Evolutionary conservation across 2,329 filamentous ascomycete species (phyloP).

Genomic region (Hymenoscyphus repandus): DNA sequence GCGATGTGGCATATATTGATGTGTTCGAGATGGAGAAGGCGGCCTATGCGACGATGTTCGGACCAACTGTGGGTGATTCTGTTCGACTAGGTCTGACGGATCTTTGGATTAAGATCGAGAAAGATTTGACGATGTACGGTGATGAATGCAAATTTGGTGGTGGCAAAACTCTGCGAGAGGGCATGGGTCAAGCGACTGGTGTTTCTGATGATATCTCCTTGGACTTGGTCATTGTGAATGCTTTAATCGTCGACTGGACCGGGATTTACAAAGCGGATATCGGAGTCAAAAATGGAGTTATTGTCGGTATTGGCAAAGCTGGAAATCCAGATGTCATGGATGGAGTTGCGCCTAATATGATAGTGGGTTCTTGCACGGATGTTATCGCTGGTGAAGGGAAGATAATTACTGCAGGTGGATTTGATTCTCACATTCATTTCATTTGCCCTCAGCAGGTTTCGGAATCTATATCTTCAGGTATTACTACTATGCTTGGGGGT

Average conservation of each 20-base stretch:
- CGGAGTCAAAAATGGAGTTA: constrained; percentile 81
- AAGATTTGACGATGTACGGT: constrained; percentile 76
- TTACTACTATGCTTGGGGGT: constrained; percentile 87
- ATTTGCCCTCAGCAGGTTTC: constrained; percentile 90
- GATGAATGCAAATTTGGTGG: constrained; percentile 96
- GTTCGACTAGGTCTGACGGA: constrained; percentile 78
- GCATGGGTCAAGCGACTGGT: constrained; percentile 89
- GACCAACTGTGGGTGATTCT: constrained; percentile 83
- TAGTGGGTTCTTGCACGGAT: constrained; percentile 85
- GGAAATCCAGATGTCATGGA: constrained; percentile 98
- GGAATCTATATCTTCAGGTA: constrained; percentile 76
- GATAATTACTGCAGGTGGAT: constrained; percentile 84
- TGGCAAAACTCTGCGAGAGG: constrained; percentile 87
- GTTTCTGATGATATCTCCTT: constrained; percentile 65
- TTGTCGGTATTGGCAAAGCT: constrained; percentile 87
- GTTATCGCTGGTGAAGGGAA: constrained; percentile 86
- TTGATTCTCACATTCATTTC: constrained; percentile 89
- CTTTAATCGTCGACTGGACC: constrained; percentile 82
- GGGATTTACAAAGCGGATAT: constrained; percentile 98
- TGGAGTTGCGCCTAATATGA: constrained; percentile 69
- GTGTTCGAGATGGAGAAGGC: constrained; percentile 68
- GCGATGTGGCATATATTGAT: constrained; percentile 48
- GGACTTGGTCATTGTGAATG: constrained; percentile 85
- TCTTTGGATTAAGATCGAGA: constrained; percentile 86
- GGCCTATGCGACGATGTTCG: constrained; percentile 84